A percentile compares a stretch with the other conserved stretches of the same genome.
Evolutionary conservation across 2,329 filamentous ascomycete species (phyloP).

Genomic region (Aspergillus fumigatiaffinis): DNA sequence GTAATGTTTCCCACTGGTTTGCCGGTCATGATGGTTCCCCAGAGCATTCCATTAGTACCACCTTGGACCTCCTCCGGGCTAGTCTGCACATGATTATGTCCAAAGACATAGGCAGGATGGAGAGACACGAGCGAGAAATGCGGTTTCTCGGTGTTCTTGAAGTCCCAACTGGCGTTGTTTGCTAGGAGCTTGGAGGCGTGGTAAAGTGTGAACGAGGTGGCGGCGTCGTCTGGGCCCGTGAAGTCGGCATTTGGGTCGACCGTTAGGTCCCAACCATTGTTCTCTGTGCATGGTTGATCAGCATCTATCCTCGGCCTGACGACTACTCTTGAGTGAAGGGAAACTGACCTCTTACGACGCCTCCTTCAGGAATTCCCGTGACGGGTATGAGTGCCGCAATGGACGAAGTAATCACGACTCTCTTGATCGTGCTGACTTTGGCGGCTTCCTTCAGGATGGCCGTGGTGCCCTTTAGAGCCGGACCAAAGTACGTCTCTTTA

Average conservation of each 20-base stretch:
- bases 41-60: conserved; percentile 9
- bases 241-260: not conserved
- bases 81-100: conserved; percentile 12
- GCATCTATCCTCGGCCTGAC: not conserved
- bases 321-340: not conserved
- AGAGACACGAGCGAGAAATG: conserved; percentile 13
- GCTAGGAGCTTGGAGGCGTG: conserved; percentile 15
- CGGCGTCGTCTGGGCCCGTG: not conserved
- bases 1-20: conserved; percentile 1
- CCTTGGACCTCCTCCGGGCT: not conserved
- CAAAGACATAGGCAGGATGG: conserved; percentile 17
- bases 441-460: not conserved
- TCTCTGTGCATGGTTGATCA: not conserved
- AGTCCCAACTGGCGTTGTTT: conserved; percentile 15
- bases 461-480: not conserved
- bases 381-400: not conserved
- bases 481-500: not conserved
- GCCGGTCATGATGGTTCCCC: conserved; percentile 3
- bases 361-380: not conserved
- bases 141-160: conserved; percentile 1
- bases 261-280: not conserved
- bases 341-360: not conserved
- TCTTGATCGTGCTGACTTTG: not conserved
- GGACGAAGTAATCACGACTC: not conserved
- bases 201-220: conserved; percentile 2